A percentile compares a stretch with the other conserved stretches of the same genome.
phyloP scores from a whole-genome alignment of 1,284 basidiomycete genomes.

The Ceratobasidium sp. region DNA sequence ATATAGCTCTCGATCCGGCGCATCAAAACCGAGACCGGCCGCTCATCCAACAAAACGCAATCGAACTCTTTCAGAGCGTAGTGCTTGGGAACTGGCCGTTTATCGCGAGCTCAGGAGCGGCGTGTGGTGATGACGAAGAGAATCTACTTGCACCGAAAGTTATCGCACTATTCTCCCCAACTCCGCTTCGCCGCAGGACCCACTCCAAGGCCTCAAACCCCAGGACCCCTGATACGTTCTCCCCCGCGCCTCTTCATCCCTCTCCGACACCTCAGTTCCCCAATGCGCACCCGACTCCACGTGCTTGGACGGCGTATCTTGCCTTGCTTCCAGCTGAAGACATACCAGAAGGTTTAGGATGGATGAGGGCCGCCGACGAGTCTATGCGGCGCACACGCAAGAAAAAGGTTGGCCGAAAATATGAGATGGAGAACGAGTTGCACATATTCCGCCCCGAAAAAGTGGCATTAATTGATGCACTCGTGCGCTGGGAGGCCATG shows the following conservation, averaged over 20 bases:
- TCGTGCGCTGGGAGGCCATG: conserved; percentile 25
- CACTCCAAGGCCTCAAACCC: background rate
- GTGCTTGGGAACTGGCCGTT: conserved; percentile 40
- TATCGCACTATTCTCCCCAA: background rate
- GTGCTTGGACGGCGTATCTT: conserved; percentile 33
- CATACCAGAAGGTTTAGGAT: conserved; percentile 21
- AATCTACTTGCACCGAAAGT: background rate
- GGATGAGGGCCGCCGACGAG: conserved; percentile 37
- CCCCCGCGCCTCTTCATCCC: conserved; percentile 23
- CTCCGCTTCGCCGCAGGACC: background rate
- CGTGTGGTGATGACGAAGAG: background rate
- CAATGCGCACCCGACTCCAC: conserved; percentile 19
- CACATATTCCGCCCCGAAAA: conserved; percentile 24
- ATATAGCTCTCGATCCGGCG: background rate
- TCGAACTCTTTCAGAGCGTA: conserved; percentile 21
- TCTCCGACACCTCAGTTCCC: conserved; percentile 25
- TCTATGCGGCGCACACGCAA: background rate
- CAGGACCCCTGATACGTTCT: background rate
- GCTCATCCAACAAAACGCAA: conserved; percentile 13
- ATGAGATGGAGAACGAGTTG: background rate
- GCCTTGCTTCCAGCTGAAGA: conserved; percentile 8
- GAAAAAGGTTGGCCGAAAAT: too few species aligned
- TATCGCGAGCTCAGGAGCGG: background rate
- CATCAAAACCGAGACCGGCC: background rate
- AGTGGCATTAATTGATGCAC: conserved; percentile 9